Evolutionary conservation across 2,329 filamentous ascomycete species (phyloP), one percentile per base, ranked within the genome.

Genomic region (Beauveria bassiana): DNA sequence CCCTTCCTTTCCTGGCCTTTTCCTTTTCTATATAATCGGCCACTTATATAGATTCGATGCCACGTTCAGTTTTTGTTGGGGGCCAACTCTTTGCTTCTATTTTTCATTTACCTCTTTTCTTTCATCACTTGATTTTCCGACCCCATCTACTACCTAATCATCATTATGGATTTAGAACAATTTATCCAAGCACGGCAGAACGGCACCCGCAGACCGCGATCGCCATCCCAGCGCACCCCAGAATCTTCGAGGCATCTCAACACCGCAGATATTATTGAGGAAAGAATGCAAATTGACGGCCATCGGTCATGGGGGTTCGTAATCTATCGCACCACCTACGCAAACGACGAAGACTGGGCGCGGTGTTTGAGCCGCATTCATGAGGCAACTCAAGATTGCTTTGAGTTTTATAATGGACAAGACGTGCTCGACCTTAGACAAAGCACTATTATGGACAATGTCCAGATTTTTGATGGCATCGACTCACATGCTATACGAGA

Each of bases 281-380:
- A 47, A 49, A 47, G 54, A 38, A 57, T 57, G 42, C 43, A 47
- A 34, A 47, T 26, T 24, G 42, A 57, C 43, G 28, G 26, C 43
- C 54, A 57, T 49, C 54, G 43, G 43, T 47, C 26, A 49, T 57
- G 54, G 54, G 54, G 54, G 18, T 57, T 57, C 28, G 54, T 57
- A 38, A 49, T 57, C 54, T 57, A 57, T 57, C 54, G 54, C 54
- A 57, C 54, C 43, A 57, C 54, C 43, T 57, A 49, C n/a, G 26
- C 43, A 49, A 49, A 49, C 43, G 54, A 57, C 28, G 2, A 57
- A 22, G 43, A 49, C 43, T 57, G 54, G 54, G 54, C 43, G 42
- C 43, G 43, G 28, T 47, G 42, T 38, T 38, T 57, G n/a, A 47
- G 54, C 43, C 42, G 18, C n/a, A 47, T 57, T 47, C 43, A 57